phyloP scores from a whole-genome alignment of 2,329 filamentous ascomycete genomes.

The Apiospora pterosperma region DNA sequence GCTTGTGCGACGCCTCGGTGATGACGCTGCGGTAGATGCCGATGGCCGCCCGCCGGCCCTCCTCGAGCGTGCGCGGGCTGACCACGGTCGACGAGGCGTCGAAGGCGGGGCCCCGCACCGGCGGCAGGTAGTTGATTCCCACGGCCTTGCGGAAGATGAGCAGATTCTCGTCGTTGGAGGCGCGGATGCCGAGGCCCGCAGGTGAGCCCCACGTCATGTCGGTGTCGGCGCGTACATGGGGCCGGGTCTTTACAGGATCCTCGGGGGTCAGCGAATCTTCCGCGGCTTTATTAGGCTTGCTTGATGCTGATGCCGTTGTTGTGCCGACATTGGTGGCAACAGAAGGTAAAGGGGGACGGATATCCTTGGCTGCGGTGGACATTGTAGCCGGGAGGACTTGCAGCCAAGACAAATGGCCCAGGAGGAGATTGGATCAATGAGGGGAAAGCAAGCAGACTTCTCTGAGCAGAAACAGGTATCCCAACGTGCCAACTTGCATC shows the following conservation, averaged over 20 bases:
- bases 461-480: too few species aligned
- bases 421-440: too few species aligned
- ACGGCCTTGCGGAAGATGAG: conserved; percentile 40
- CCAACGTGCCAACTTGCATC: too few species aligned
- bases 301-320: neutral
- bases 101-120: conserved; percentile 35
- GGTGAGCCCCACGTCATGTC: conserved; percentile 33
- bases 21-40: conserved; percentile 41
- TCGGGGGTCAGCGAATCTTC: neutral
- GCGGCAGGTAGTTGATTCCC: conserved; percentile 34
- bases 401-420: neutral
- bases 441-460: too few species aligned
- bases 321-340: neutral
- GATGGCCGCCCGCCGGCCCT: conserved; percentile 29
- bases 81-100: conserved; percentile 23
- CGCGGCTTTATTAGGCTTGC: neutral
- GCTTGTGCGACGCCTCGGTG: conserved; percentile 26
- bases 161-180: conserved; percentile 35
- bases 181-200: conserved; percentile 31
- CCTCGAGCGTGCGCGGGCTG: conserved; percentile 27
- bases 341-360: neutral
- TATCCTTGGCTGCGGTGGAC: neutral
- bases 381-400: neutral
- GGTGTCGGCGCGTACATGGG: conserved; percentile 22
- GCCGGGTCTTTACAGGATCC: neutral